Percentiles rank a stretch among this genome's conserved stretches.
These are phyloP conservation scores for Tanacetum coccineum DNA, from an alignment of 129 eudicot species.

Conservation along the genomic window DNA sequence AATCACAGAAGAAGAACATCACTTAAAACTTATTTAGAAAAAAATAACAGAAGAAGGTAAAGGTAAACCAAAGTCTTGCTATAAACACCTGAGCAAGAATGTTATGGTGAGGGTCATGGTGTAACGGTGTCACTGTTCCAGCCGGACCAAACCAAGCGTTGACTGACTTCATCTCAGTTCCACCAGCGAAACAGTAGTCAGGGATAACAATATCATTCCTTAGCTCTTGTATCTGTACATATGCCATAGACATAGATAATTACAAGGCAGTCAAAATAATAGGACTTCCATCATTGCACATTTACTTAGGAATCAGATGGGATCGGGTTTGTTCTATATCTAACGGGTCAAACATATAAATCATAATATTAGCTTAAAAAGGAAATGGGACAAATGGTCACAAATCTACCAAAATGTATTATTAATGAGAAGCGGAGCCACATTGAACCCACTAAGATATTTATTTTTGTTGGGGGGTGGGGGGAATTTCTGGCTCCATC, in stretches of 20 bases:
- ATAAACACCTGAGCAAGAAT: slow-evolving; percentile 94
- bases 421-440: neutral
- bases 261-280: slow-evolving; percentile 7
- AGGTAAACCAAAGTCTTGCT: no score
- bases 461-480: no score
- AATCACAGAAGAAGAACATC: no score
- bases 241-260: neutral
- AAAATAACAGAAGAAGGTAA: no score
- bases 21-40: no score
- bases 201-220: slow-evolving; percentile 72
- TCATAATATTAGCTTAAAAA: no score
- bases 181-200: slow-evolving; percentile 91
- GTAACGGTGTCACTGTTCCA: slow-evolving; percentile 97
- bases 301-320: neutral
- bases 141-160: slow-evolving; percentile 99
- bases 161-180: slow-evolving; percentile 75
- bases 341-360: neutral
- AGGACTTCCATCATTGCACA: slow-evolving; percentile 4
- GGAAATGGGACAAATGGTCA: no score
- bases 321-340: neutral
- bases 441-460: no score
- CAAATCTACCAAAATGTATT: neutral
- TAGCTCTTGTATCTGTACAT: slow-evolving; percentile 76
- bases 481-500: no score
- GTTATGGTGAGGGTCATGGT: slow-evolving; percentile 97